Base-by-base conservation (phyloP, 768 basidiomycete genomes). In the Coprinellus micaceus region DNA sequence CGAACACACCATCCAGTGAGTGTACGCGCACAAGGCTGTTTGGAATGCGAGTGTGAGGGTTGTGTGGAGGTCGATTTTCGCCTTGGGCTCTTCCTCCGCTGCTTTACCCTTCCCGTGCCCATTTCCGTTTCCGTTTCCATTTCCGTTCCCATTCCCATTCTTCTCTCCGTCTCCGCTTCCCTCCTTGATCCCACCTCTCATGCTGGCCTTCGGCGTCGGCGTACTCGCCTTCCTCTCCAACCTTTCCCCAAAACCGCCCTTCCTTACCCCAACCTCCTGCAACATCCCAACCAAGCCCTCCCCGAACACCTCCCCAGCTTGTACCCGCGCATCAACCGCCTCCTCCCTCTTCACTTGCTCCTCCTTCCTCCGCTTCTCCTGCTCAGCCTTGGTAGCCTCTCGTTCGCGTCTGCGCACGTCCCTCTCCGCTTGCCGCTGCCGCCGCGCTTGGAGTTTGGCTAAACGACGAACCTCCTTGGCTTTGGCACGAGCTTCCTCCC, bases 1-100 rank as follows among this genome's bases (percentile, higher is more conserved):
- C 1, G 79, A 75, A 15, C 71, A 72, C 51, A 78, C 70, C 39
- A 80, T 77, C 80, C 80, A 80, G 47, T 78, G 74, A 1, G 75
- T 70, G 59, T 79, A 79, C 6, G 77, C 77, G 19, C 72, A 61
- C 70, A 80, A 72, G 24, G 73, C 74, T 26, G 74, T 71, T 58
- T 77, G 76, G 58, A 81, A 67, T 5, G 77, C 78, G 43, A 79
- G 71, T 44, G 77, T 76, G 24, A 80, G 65, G 33, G 77, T 57
- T 24, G 72, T n/a, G n/a, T n/a, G n/a, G n/a, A n/a, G n/a, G n/a
- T n/a, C n/a, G n/a, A n/a, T n/a, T n/a, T n/a, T n/a, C n/a, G n/a
- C n/a, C n/a, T n/a, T n/a, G n/a, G n/a, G n/a, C n/a, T n/a, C n/a
- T n/a, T n/a, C n/a, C n/a, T 70, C 4, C 74, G 70, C 57, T 12